Percentiles rank a stretch among this genome's conserved stretches.
phyloP scores from a whole-genome alignment of 73 alveolate species.

The Paramecium sonneborni region DNA sequence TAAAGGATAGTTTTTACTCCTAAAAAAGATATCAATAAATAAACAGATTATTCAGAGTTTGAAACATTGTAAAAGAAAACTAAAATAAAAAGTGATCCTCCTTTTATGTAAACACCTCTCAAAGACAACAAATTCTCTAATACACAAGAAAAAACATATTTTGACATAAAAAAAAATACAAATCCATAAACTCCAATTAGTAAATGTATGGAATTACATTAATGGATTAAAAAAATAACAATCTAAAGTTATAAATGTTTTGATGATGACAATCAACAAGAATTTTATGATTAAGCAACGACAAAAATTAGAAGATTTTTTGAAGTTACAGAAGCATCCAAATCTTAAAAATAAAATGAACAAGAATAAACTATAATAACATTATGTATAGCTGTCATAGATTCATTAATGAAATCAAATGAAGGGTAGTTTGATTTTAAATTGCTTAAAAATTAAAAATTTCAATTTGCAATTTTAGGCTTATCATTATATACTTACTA shows the following conservation, averaged over 20 bases:
- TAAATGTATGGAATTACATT: constrained; percentile 32
- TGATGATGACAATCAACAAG: not conserved
- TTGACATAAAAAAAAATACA: not conserved
- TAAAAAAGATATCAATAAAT: not conserved
- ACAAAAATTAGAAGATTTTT: not conserved
- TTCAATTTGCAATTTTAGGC: not conserved
- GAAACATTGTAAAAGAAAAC: not conserved
- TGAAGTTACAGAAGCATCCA: not conserved
- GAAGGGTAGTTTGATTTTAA: not conserved
- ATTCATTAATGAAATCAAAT: not conserved
- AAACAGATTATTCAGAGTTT: not conserved
- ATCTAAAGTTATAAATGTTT: not conserved
- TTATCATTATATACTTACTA: not conserved
- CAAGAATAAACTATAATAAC: not conserved
- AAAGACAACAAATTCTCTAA: constrained; percentile 1
- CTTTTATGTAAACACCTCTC: not conserved
- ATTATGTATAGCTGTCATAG: not conserved
- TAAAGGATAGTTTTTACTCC: not conserved
- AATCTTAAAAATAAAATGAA: not conserved
- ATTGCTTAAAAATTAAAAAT: not conserved
- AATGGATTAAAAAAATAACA: not conserved
- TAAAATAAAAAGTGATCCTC: not conserved
- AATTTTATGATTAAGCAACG: not conserved
- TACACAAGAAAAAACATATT: not conserved
- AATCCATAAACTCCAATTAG: not conserved